Evolutionary conservation across 176 grass and related monocot genomes (phyloP), one percentile per base, ranked within the genome.

Genomic region (Rhynchospora tenuis): DNA sequence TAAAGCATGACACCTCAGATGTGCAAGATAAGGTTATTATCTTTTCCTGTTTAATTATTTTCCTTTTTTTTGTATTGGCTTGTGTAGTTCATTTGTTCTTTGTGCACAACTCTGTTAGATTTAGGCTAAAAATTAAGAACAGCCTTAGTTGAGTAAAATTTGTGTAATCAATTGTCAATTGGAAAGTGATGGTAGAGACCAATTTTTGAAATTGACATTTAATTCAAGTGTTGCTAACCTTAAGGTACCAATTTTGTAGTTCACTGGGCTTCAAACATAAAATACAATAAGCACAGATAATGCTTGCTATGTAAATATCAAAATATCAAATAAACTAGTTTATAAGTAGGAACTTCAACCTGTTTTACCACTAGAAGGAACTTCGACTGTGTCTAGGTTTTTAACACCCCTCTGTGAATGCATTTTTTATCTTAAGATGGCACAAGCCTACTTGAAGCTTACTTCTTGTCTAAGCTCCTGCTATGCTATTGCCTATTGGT

Each of bases 21-120:
- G 85, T 66, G 42, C 83, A 82, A 50, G 79, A 84, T 48, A 88
- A 89, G 27, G 95, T 93, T 76, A 29, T 73, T 80, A 27, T n/a
- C 0, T 64, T 81, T 77, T 4, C 46, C 55, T 70, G 42, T 66
- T 38, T 33, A 80, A 65, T 23, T 38, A 38, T 38, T 38, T 1
- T 38, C 8, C 31, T 14, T 61, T 48, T 79, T 77, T 58, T 48
- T 29, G 7, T 3, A 5, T 70, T 38, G 28, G 1, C 52, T 33
- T 82, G n/a, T 59, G 26, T 72, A 57, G 8, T 57, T 50, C 1
- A 3, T 38, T 38, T 38, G 42, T 71, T 44, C n/a, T 71, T 38
- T 45, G 6, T 71, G 67, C 38, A 71, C 38, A 45, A 71, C 16
- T 71, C 9, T 4, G 67, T 11, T 43, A 44, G 5, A 44, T 70